These are phyloP conservation scores for Haematococcus sp. DNA, from an alignment of 139 green algal species.

Conservation along the genomic window DNA sequence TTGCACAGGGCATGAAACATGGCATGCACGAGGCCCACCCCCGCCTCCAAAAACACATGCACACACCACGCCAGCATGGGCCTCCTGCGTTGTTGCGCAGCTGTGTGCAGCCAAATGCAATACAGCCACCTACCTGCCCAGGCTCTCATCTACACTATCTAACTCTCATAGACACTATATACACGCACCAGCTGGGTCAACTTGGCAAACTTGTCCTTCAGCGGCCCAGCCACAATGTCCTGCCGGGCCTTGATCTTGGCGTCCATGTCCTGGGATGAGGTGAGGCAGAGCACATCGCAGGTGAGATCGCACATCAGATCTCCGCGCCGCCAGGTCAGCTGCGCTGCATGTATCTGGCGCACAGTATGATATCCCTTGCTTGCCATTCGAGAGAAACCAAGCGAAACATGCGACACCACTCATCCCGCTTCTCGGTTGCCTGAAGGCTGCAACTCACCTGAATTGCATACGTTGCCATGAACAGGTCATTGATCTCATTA, in stretches of 20 bases:
- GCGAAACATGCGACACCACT: too few species aligned
- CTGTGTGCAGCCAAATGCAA: neutral
- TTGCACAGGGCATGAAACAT: neutral
- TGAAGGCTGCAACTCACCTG: too few species aligned
- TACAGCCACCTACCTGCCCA: neutral
- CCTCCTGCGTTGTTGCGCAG: neutral
- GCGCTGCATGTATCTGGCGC: too few species aligned
- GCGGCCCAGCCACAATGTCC: neutral
- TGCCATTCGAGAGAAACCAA: too few species aligned
- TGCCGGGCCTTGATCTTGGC: conserved; percentile 4
- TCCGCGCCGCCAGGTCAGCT: too few species aligned
- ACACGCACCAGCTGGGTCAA: neutral
- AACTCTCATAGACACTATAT: neutral
- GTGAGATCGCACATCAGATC: too few species aligned
- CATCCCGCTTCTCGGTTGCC: too few species aligned
- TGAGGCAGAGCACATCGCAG: too few species aligned
- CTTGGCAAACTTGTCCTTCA: conserved; percentile 15
- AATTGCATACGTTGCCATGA: neutral
- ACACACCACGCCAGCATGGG: neutral
- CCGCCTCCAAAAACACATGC: neutral
- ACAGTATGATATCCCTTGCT: too few species aligned
- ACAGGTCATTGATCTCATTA: conserved; percentile 9
- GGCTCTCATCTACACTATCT: neutral
- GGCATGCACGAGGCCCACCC: neutral
- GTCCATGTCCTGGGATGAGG: conserved; percentile 4